These are phyloP conservation scores for Metschnikowia shivogae DNA, from an alignment of 805 yeast genomes.

Conservation along the genomic window DNA sequence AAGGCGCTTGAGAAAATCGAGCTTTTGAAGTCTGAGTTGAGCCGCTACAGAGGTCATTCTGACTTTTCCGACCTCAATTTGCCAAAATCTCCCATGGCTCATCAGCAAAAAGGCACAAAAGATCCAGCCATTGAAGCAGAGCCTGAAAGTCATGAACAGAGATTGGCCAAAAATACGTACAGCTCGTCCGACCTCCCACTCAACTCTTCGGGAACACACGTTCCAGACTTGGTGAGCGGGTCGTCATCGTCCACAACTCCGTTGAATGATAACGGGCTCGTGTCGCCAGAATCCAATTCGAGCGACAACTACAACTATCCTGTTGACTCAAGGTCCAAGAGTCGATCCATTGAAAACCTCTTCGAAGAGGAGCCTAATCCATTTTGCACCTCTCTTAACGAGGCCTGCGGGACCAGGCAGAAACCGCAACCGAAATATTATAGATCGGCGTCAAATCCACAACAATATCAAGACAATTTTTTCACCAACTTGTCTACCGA, in stretches of 20 bases:
- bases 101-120: no score
- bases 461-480: conserved; percentile 7
- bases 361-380: conserved; percentile 69
- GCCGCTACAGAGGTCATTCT: conserved; percentile 46
- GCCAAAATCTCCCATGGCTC: not conserved
- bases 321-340: conserved; percentile 15
- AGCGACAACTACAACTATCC: conserved; percentile 15
- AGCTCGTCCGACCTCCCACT: conserved; percentile 4
- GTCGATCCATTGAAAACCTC: conserved; percentile 10
- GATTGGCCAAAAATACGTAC: conserved; percentile 35
- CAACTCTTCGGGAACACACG: conserved; percentile 9
- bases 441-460: conserved; percentile 12
- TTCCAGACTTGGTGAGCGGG: conserved; percentile 35
- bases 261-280: conserved; percentile 32
- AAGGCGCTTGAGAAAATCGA: conserved; percentile 71
- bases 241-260: conserved; percentile 39
- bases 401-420: conserved; percentile 78
- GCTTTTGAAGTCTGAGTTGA: conserved; percentile 66
- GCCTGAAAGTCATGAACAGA: conserved; percentile 20
- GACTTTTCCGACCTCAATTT: conserved; percentile 26
- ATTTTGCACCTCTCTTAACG: conserved; percentile 71
- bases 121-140: conserved; percentile 3
- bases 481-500: not conserved
- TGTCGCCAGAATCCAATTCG: conserved; percentile 29
- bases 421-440: conserved; percentile 58